Evolutionary conservation across 2,329 filamentous ascomycete genomes (phyloP).

Genomic region (Fusarium oxysporum): DNA sequence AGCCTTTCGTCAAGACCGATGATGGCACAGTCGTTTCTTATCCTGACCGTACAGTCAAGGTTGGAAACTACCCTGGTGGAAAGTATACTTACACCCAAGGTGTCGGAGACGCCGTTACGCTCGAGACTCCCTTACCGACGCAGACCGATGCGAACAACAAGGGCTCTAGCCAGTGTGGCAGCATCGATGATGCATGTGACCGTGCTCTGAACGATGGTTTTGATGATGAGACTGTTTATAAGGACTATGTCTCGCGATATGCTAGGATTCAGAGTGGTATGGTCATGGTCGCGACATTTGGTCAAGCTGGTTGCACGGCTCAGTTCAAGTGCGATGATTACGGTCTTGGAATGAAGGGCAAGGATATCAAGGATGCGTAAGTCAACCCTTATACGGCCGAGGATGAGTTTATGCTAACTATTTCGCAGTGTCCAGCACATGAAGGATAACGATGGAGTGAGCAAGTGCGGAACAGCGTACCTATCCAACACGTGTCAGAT

Average conservation of each 20-base stretch:
- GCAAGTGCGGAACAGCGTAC: slow-evolving; percentile 31
- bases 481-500: slow-evolving; percentile 28
- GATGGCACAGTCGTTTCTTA: slow-evolving; percentile 22
- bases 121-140: slow-evolving; percentile 4
- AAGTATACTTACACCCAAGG: slow-evolving; percentile 11
- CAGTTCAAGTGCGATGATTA: slow-evolving; percentile 30
- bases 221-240: slow-evolving; percentile 20
- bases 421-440: neutral
- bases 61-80: slow-evolving; percentile 4
- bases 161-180: slow-evolving; percentile 29
- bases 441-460: slow-evolving; percentile 26
- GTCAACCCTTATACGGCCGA: neutral
- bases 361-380: slow-evolving; percentile 33
- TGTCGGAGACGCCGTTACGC: neutral
- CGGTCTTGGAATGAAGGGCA: slow-evolving; percentile 30
- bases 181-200: slow-evolving; percentile 32
- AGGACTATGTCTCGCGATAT: slow-evolving; percentile 17
- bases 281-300: slow-evolving; percentile 8
- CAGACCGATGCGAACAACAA: slow-evolving; percentile 25
- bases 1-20: slow-evolving; percentile 6
- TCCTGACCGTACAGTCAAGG: neutral
- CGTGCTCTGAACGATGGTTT: slow-evolving; percentile 17
- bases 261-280: slow-evolving; percentile 15
- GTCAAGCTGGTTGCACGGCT: slow-evolving; percentile 26
- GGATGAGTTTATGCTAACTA: neutral